phyloP scores from a whole-genome alignment of 2,329 filamentous ascomycete species.

The Myotisia sp. region DNA sequence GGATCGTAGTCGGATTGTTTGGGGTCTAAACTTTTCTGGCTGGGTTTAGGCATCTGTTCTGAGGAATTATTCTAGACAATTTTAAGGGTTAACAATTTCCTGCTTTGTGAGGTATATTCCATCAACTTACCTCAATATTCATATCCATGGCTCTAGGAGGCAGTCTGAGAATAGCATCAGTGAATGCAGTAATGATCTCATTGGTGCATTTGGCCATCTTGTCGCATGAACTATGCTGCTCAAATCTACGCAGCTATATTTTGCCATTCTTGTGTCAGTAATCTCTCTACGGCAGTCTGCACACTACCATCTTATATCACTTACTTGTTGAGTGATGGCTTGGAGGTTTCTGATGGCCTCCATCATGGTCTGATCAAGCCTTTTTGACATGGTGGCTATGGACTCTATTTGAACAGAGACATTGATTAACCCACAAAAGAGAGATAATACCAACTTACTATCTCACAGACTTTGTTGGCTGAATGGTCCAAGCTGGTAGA shows the following conservation, averaged over 20 bases:
- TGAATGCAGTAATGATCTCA: constrained; percentile 22
- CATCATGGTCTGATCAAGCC: constrained; percentile 19
- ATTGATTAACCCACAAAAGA: background rate
- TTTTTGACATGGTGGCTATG: constrained; percentile 10
- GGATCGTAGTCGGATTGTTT: background rate
- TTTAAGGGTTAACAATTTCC: too few relatives aligned
- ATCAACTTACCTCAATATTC: background rate
- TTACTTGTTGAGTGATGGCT: constrained; percentile 18
- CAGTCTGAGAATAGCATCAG: constrained; percentile 18
- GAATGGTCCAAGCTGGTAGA: too few relatives aligned
- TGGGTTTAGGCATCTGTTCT: too few relatives aligned
- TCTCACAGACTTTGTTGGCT: too few relatives aligned
- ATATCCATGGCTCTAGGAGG: constrained; percentile 13
- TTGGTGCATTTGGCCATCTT: constrained; percentile 22
- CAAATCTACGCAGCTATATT: constrained; percentile 19
- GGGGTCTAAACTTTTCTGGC: too few relatives aligned
- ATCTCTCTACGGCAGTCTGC: too few relatives aligned
- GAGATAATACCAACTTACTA: too few relatives aligned
- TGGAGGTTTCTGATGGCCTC: constrained; percentile 19
- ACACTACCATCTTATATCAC: constrained; percentile 4
- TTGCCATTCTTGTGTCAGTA: constrained; percentile 2
- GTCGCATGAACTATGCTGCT: constrained; percentile 21
- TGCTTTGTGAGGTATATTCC: too few relatives aligned
- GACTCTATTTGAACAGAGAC: background rate
- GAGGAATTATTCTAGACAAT: too few relatives aligned